Conservation (phyloP, 768 basidiomycete genomes). For the Psilocybe subaeruginosa region DNA sequence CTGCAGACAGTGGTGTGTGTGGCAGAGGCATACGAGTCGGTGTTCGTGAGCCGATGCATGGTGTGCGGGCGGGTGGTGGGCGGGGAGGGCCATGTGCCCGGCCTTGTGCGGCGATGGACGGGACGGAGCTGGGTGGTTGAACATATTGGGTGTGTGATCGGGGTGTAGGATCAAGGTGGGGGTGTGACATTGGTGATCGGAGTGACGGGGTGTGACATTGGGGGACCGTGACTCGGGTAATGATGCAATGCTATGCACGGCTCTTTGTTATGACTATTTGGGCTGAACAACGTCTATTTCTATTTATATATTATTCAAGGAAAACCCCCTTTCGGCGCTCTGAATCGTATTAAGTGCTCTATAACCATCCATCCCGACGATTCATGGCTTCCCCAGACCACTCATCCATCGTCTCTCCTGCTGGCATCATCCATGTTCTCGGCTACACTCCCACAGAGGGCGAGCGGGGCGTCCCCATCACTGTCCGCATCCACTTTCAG, state of each 20-base stretch:
- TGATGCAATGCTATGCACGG: neutral
- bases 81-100: conserved; percentile 71
- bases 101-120: conserved; percentile 64
- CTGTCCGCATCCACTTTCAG: conserved; percentile 64
- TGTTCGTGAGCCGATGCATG: conserved; percentile 66
- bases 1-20: conserved; percentile 57
- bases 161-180: neutral
- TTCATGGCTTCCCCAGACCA: conserved; percentile 19
- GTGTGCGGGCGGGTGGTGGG: conserved; percentile 69
- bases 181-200: no score
- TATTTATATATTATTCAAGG: conserved; percentile 1
- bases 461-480: conserved; percentile 61
- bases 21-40: conserved; percentile 47
- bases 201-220: neutral
- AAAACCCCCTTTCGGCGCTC: conserved; percentile 15
- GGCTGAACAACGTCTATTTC: conserved; percentile 8
- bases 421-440: conserved; percentile 64
- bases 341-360: neutral
- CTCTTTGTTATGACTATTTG: conserved; percentile 11
- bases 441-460: conserved; percentile 70
- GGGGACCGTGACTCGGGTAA: conserved; percentile 2
- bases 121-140: conserved; percentile 51
- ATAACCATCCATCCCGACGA: neutral
- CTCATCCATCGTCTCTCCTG: conserved; percentile 44
- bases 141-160: conserved; percentile 43